A percentile compares a stretch with the other conserved stretches of the same genome.
Conservation (phyloP, 176 grass and related monocot genomes). For the Raddia distichophylla region DNA sequence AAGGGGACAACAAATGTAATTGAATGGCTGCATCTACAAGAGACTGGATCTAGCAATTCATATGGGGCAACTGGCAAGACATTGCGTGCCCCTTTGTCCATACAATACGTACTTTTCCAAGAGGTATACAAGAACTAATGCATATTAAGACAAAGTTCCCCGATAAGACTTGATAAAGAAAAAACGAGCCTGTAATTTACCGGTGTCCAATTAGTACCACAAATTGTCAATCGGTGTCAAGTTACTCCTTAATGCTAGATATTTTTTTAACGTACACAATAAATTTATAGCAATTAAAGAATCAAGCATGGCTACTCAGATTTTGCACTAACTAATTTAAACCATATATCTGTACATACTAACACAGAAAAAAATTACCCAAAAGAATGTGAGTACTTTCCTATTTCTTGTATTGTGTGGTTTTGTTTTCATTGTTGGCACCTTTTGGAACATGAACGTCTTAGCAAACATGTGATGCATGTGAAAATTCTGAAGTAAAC, state of each 20-base stretch:
- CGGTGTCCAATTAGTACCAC: neutral
- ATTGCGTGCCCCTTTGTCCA: neutral
- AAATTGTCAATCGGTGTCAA: neutral
- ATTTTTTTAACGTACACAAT: neutral
- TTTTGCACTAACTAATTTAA: neutral
- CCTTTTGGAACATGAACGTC: neutral
- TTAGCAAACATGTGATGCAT: too few relatives aligned
- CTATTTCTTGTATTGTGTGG: neutral
- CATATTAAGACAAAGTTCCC: neutral
- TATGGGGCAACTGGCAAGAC: neutral
- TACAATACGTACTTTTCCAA: neutral
- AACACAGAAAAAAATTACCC: neutral
- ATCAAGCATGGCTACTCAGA: neutral
- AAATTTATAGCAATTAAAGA: neutral
- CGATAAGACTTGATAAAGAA: neutral
- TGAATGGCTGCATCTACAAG: neutral
- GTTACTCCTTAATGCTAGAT: neutral
- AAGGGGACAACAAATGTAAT: neutral
- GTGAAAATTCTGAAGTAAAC: too few relatives aligned
- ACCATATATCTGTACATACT: neutral
- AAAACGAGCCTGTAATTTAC: neutral
- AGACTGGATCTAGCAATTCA: neutral
- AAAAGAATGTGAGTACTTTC: neutral
- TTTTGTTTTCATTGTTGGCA: neutral
- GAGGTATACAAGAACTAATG: neutral